Evolutionary conservation across 1,139 yeast genomes (phyloP).

Genomic region (Diutina sp.): DNA sequence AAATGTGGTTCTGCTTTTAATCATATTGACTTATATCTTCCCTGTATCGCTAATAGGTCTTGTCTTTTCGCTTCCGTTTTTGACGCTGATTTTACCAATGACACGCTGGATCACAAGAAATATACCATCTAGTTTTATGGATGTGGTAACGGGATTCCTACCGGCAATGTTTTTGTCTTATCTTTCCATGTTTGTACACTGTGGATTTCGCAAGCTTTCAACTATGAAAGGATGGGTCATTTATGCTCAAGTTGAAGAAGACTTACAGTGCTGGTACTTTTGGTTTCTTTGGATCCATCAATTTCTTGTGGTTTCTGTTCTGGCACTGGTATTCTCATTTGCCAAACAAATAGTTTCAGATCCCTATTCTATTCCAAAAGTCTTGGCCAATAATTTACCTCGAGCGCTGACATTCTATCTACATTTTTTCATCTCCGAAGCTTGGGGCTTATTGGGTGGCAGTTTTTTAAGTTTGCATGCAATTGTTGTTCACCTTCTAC

Average conservation of each 20-base stretch:
- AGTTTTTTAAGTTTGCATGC: conserved; percentile 25
- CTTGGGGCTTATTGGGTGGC: conserved; percentile 61
- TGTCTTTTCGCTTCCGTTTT: conserved; percentile 13
- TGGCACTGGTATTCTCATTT: conserved; percentile 65
- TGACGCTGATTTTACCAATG: background rate
- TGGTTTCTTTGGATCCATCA: conserved; percentile 67
- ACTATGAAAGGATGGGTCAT: background rate
- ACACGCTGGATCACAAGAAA: background rate
- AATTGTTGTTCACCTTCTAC: background rate
- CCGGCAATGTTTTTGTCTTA: background rate
- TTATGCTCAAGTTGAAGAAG: conserved; percentile 36
- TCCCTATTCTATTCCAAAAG: conserved; percentile 60
- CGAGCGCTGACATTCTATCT: conserved; percentile 75
- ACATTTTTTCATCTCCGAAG: conserved; percentile 60
- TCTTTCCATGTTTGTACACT: background rate
- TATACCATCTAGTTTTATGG: background rate
- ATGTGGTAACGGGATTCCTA: background rate
- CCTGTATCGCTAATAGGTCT: conserved; percentile 66
- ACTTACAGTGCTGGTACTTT: conserved; percentile 58
- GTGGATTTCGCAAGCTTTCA: background rate
- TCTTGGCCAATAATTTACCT: conserved; percentile 66
- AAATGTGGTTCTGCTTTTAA: conserved; percentile 25
- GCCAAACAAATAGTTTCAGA: conserved; percentile 51
- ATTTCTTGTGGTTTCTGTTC: conserved; percentile 73
- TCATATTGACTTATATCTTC: conserved; percentile 49